Base-by-base conservation (phyloP, 768 basidiomycete species). In the Tricholoma furcatifolium region DNA sequence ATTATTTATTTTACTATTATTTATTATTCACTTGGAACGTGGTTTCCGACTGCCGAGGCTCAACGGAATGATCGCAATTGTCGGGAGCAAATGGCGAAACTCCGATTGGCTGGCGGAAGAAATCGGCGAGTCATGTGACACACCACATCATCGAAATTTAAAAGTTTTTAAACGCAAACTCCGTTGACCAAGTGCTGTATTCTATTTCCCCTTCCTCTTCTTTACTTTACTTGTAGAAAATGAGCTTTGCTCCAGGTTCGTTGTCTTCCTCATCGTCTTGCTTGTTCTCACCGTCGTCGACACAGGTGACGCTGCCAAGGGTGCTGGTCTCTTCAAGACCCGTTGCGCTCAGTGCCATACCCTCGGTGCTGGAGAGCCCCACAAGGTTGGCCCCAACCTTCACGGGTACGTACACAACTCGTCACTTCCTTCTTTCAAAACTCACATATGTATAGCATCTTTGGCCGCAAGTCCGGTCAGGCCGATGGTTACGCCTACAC, bases 291-390 rank as follows among this genome's bases (percentile, higher is more conserved):
- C 35, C 6, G 32, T 46, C 6, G 2, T 17, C 27, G 12, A 17
- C 15, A 23, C 50, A 91, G 95, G 95, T 84, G 91, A 97, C 77
- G 71, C 88, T 65, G 64, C 64, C 51, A 97, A 95, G 82, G 95
- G 95, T 74, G 94, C 95, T 68, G 75, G 78, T 67, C 88, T 97
- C 70, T 98, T 98, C 88, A 96, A 94, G 80, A 94, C 93, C 55
- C 89, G 94, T 53, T 94, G 91, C 65, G 87, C 88, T 38, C 93
- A 97, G 69, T 98, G 95, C 75, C 95, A 98, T 72, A 97, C 92
- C 58, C 71, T 90, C 57, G 90, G 75, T 51, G 76, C 80, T 61
- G 85, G 87, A 51, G 91, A 85, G 63, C 78, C 83, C 38, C 79
- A 93, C 77, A 91, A 91, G 71, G 93, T 98, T 54, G 96, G 96